A percentile compares a stretch with the other conserved stretches of the same genome.
Evolutionary conservation across 305 asterid genomes (phyloP).

Genomic region (Solanum hybrid): DNA sequence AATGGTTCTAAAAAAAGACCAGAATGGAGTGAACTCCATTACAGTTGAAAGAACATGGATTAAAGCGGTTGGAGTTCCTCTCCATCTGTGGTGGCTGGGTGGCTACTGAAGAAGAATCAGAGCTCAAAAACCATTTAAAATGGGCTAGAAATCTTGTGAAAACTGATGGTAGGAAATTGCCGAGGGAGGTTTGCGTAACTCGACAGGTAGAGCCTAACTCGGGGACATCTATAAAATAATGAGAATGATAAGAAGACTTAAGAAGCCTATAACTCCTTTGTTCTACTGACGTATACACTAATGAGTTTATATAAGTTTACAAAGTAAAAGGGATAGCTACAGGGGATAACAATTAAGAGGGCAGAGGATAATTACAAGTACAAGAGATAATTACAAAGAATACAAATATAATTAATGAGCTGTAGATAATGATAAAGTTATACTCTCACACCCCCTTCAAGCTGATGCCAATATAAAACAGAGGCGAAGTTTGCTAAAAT

Average conservation of each 20-base stretch:
- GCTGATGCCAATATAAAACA: background rate
- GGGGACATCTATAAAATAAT: background rate
- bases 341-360: background rate
- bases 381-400: background rate
- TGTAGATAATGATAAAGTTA: background rate
- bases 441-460: background rate
- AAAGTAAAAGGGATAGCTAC: background rate
- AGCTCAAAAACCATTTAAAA: background rate
- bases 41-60: background rate
- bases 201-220: background rate
- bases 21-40: background rate
- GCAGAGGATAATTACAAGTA: background rate
- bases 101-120: background rate
- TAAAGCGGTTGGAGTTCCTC: background rate
- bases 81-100: background rate
- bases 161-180: background rate
- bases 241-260: background rate
- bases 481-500: background rate
- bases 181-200: background rate
- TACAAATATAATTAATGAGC: background rate
- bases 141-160: background rate
- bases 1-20: background rate
- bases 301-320: background rate
- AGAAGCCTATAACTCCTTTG: background rate
- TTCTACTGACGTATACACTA: background rate